Evolutionary conservation across 2,329 filamentous ascomycete genomes (phyloP).

Genomic region (Neobulgaria alba): DNA sequence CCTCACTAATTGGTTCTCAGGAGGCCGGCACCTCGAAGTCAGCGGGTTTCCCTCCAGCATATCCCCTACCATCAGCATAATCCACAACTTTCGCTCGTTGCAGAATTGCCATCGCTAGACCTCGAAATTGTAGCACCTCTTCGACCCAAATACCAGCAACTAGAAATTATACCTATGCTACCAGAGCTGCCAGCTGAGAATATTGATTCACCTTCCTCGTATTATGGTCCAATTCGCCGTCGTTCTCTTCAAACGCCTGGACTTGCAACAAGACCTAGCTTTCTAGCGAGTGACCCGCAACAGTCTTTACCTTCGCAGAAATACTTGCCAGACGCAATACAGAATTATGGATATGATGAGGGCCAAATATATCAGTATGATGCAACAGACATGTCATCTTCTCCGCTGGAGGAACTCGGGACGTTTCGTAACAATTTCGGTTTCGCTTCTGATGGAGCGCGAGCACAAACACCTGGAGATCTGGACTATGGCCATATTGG

Average conservation of each 20-base stretch:
- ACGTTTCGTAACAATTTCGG: slow-evolving; percentile 8
- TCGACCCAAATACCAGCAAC: background rate
- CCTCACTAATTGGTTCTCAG: slow-evolving; percentile 2
- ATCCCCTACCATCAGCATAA: slow-evolving; percentile 11
- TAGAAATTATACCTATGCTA: background rate
- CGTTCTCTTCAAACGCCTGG: slow-evolving; percentile 27
- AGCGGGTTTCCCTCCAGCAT: slow-evolving; percentile 19
- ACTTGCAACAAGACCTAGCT: slow-evolving; percentile 24
- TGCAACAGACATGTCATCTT: slow-evolving; percentile 8
- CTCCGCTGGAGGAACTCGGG: slow-evolving; percentile 9
- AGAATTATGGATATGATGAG: slow-evolving; percentile 2
- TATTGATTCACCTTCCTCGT: slow-evolving; percentile 17
- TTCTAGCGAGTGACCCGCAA: slow-evolving; percentile 10
- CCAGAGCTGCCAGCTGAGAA: background rate
- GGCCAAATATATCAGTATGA: slow-evolving; percentile 5
- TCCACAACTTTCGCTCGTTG: slow-evolving; percentile 22
- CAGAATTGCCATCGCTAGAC: slow-evolving; percentile 16
- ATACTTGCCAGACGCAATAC: no score
- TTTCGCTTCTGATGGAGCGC: slow-evolving; percentile 10
- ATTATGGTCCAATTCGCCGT: slow-evolving; percentile 24
- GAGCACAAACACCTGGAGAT: slow-evolving; percentile 41
- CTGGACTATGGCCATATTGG: slow-evolving; percentile 51
- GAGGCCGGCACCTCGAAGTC: slow-evolving; percentile 11
- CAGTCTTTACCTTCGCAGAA: slow-evolving; percentile 4
- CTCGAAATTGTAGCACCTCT: no score